Evolutionary conservation across 495 filamentous ascomycete species (phyloP), one percentile per base, ranked within the genome.

Genomic region (Penicillium angulare): DNA sequence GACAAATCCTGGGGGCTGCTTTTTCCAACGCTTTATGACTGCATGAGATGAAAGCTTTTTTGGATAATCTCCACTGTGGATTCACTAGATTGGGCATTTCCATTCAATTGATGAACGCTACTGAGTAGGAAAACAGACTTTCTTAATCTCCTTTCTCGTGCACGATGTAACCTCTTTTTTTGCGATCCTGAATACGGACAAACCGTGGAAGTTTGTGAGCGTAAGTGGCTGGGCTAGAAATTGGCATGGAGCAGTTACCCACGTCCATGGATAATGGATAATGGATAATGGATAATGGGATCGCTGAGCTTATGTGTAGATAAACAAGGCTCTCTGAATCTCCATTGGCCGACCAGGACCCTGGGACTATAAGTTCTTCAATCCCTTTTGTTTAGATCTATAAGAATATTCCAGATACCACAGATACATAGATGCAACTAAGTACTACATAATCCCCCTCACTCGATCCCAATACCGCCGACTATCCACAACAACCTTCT

Each of bases 401-500:
- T n/a, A n/a, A n/a, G n/a, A n/a, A n/a, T n/a, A n/a, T n/a, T n/a
- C n/a, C n/a, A n/a, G n/a, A n/a, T n/a, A n/a, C n/a, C n/a, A n/a
- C n/a, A n/a, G n/a, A n/a, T n/a, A n/a, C n/a, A n/a, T n/a, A n/a
- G n/a, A n/a, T 18, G 36, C 17, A 40, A 16, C 36, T 16, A 40
- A 40, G 36, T 5, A 22, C n/a, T 22, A 2, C 3, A 10, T 21
- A 8, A 12, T 18, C 39, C 31, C 41, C 41, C 17, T 10, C 36
- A 15, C 34, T 31, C 13, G n/a, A 50, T 47, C 63, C 77, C 76
- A 80, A 58, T 77, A 78, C 39, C 60, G 58, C 47, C 71, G 60
- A 43, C 69, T 72, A 52, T 77, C 77, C 39, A 67, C 54, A 20
- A 77, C 63, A 29, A 79, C 77, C 18, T 53, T 61, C 38, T 51